Percentiles rank a stretch among this genome's conserved stretches.
Evolutionary conservation across 768 basidiomycete species (phyloP).

Genomic region (Naganishia onofrii): DNA sequence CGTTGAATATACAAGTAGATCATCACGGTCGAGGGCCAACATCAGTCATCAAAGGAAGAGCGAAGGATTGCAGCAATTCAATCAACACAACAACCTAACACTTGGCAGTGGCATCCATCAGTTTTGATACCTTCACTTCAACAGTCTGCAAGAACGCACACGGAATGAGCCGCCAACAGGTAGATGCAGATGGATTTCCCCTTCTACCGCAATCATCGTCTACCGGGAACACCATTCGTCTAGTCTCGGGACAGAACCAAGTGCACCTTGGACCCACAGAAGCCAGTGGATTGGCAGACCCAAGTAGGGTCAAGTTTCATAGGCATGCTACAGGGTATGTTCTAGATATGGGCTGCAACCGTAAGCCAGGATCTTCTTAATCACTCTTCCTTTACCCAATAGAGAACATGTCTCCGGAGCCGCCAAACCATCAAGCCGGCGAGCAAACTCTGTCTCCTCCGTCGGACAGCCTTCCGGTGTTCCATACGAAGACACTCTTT

Average conservation of each 20-base stretch:
- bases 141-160: neutral
- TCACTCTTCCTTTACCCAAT: too few species aligned
- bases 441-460: constrained; percentile 14
- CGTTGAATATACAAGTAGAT: neutral
- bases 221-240: constrained; percentile 7
- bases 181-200: constrained; percentile 20
- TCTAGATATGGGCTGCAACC: neutral
- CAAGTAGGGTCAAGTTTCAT: constrained; percentile 9
- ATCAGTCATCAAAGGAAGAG: constrained; percentile 7
- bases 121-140: neutral
- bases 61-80: neutral
- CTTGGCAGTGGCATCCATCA: neutral
- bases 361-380: neutral
- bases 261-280: neutral
- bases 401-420: neutral
- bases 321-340: constrained; percentile 21
- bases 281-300: neutral
- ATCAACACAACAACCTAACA: too few species aligned
- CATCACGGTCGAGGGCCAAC: neutral
- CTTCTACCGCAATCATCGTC: constrained; percentile 7
- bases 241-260: constrained; percentile 11
- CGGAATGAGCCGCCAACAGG: neutral
- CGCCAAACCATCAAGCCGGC: constrained; percentile 10
- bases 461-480: neutral
- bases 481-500: neutral